phyloP scores from a whole-genome alignment of 225 moss, liverwort and hornwort genomes.

The Straminergon stramineum region DNA sequence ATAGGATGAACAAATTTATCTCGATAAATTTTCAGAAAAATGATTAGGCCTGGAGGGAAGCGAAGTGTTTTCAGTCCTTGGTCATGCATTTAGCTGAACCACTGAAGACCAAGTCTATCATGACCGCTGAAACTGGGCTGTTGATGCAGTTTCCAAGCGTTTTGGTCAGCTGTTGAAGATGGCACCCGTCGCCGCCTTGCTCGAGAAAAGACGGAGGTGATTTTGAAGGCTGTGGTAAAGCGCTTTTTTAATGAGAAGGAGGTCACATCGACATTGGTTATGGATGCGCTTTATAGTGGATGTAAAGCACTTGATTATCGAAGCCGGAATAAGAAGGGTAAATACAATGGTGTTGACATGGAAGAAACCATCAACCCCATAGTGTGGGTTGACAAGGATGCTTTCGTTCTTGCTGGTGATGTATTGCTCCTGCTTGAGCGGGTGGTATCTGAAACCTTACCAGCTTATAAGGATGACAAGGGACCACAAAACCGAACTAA shows the following conservation, averaged over 20 bases:
- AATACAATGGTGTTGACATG: conserved; percentile 84
- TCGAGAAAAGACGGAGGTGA: conserved; percentile 94
- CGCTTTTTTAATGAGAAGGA: conserved; percentile 99
- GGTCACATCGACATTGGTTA: conserved; percentile 95
- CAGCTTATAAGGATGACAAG: conserved; percentile 99
- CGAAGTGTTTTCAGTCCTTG: not conserved
- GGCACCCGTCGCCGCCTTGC: conserved; percentile 76
- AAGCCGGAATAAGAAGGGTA: conserved; percentile 95
- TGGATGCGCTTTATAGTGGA: conserved; percentile 99
- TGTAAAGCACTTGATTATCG: conserved; percentile 96
- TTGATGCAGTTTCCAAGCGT: conserved; percentile 79
- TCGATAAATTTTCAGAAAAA: not conserved
- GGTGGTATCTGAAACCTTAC: conserved; percentile 77
- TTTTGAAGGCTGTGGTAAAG: conserved; percentile 95
- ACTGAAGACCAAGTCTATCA: not conserved
- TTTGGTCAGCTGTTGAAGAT: conserved; percentile 93
- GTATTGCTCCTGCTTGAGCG: conserved; percentile 86
- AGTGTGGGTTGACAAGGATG: conserved; percentile 99
- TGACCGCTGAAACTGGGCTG: not conserved
- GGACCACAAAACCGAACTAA: conserved; percentile 98
- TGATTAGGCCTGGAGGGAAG: not conserved
- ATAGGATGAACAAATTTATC: not conserved
- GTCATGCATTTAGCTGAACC: not conserved
- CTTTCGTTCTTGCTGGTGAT: conserved; percentile 93
- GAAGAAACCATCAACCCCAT: conserved; percentile 84